Evolutionary conservation across 1,284 basidiomycete genomes (phyloP).

Genomic region (Coniferiporia sulphurascens): DNA sequence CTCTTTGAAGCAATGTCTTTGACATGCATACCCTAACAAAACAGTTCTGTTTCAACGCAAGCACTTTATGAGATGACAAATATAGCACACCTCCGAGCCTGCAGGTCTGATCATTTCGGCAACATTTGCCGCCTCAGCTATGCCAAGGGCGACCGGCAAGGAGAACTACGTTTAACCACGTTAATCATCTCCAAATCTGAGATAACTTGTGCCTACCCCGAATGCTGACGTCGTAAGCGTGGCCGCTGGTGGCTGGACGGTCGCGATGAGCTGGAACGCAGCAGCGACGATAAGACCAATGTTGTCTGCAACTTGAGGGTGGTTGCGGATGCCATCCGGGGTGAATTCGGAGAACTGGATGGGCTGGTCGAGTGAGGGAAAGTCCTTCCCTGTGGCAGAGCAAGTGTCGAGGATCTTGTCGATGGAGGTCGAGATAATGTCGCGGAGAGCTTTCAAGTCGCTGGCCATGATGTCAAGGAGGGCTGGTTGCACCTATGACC

Average conservation of each 20-base stretch:
- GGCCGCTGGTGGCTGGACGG: conserved; percentile 3
- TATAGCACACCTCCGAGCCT: not conserved
- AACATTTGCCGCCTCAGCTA: conserved; percentile 9
- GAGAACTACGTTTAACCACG: not conserved
- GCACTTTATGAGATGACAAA: no score
- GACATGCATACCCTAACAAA: conserved; percentile 1
- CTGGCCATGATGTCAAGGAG: not conserved
- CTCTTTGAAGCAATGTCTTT: not conserved
- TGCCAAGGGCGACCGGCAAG: conserved; percentile 3
- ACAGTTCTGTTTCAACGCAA: not conserved
- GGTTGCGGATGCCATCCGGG: conserved; percentile 5
- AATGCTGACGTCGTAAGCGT: conserved; percentile 6
- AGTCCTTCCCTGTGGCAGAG: conserved; percentile 1
- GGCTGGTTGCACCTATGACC: conserved; percentile 1
- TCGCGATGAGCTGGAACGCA: conserved; percentile 6
- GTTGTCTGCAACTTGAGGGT: conserved; percentile 1
- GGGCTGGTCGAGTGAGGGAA: conserved; percentile 12
- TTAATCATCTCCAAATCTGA: not conserved
- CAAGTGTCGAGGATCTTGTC: conserved; percentile 6
- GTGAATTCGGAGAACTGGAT: conserved; percentile 13
- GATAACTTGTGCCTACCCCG: not conserved
- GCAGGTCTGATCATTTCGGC: conserved; percentile 9
- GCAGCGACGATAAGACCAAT: conserved; percentile 4
- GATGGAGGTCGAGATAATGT: conserved; percentile 12
- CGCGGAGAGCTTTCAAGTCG: conserved; percentile 15